Conservation (phyloP, 2,329 filamentous ascomycete species). For the Coleophoma cylindrospora region DNA sequence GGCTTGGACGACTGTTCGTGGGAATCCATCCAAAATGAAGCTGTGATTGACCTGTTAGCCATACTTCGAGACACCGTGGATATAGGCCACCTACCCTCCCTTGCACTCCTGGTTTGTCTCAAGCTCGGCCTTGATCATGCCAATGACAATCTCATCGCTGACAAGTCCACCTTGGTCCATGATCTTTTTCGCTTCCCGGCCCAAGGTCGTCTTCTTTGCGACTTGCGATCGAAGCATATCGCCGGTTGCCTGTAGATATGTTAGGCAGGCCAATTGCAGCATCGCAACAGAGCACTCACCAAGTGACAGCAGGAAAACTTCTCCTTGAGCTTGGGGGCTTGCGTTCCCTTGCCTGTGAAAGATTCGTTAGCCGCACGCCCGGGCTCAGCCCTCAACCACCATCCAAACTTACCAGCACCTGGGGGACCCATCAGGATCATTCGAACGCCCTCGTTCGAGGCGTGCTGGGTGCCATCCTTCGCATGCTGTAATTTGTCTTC, state of each 20-base stretch:
- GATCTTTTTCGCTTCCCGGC: constrained; percentile 98
- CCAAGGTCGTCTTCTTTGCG: constrained; percentile 91
- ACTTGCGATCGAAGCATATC: constrained; percentile 99
- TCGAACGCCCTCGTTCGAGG: constrained; percentile 65
- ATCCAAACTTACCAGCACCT: constrained; percentile 73
- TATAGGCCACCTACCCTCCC: constrained; percentile 68
- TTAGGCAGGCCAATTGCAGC: too few relatives aligned
- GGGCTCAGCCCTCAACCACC: constrained; percentile 1
- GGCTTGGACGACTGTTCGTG: constrained; percentile 91
- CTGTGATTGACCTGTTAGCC: constrained; percentile 39
- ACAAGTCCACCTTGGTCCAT: constrained; percentile 98
- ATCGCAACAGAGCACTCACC: constrained; percentile 46
- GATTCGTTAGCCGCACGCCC: constrained; percentile 16
- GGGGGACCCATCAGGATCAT: constrained; percentile 98
- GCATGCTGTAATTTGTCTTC: constrained; percentile 62
- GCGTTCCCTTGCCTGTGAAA: constrained; percentile 87
- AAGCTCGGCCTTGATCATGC: constrained; percentile 98
- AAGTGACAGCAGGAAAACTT: constrained; percentile 96
- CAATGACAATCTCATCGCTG: constrained; percentile 98
- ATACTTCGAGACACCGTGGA: not conserved
- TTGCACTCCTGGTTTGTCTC: constrained; percentile 92
- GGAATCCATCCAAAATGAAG: constrained; percentile 99
- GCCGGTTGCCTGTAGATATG: constrained; percentile 71
- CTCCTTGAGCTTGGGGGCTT: constrained; percentile 97
- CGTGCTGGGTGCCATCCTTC: constrained; percentile 46